Evolutionary conservation across 768 basidiomycete genomes (phyloP).

Genomic region (Suillus ampliporus): DNA sequence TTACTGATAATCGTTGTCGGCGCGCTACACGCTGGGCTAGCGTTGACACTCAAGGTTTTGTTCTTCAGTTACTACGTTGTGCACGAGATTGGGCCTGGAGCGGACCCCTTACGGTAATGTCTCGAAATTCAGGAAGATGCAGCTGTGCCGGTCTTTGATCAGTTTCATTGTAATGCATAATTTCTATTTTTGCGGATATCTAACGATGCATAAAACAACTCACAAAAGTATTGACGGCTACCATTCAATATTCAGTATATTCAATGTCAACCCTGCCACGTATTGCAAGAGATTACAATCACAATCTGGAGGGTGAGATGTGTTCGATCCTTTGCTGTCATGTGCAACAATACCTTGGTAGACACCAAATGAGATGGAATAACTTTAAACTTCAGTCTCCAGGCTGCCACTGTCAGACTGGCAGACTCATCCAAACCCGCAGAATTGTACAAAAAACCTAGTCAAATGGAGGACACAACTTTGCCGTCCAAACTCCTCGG

Average conservation of each 20-base stretch:
- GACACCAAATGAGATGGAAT: too few relatives aligned
- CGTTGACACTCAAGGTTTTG: constrained; percentile 78
- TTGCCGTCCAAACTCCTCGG: too few relatives aligned
- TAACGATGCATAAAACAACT: neutral
- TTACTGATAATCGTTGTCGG: constrained; percentile 81
- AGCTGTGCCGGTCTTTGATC: neutral
- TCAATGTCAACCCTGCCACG: neutral
- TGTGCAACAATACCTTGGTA: too few relatives aligned
- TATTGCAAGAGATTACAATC: neutral
- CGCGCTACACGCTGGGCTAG: constrained; percentile 76
- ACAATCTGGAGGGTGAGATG: too few relatives aligned
- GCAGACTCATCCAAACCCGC: too few relatives aligned
- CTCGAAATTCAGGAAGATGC: constrained; percentile 16
- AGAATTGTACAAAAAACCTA: too few relatives aligned
- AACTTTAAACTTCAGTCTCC: too few relatives aligned
- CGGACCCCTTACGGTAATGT: constrained; percentile 27
- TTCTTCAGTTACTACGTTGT: constrained; percentile 69
- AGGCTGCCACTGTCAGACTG: too few relatives aligned
- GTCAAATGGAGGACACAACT: too few relatives aligned
- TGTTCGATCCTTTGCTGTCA: too few relatives aligned
- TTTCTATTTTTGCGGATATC: neutral
- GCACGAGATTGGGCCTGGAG: constrained; percentile 41
- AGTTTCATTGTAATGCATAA: neutral
- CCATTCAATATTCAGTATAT: neutral
- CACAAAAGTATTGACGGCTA: neutral